Evolutionary conservation across 305 asterid genomes (phyloP).

Genomic region (Rubia tinctorum): DNA sequence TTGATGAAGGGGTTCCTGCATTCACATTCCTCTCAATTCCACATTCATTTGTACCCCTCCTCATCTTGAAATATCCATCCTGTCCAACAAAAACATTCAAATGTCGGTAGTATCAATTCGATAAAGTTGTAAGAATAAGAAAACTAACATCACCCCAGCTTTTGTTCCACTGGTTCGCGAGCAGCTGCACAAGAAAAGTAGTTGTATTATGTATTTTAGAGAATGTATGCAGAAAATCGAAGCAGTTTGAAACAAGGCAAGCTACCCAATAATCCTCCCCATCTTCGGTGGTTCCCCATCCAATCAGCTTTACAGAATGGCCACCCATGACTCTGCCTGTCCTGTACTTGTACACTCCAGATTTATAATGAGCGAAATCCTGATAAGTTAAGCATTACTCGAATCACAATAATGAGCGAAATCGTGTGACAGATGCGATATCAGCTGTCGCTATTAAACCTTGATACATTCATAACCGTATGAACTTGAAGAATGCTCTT

Average conservation of each 20-base stretch:
- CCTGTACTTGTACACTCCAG: slow-evolving; percentile 85
- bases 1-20: slow-evolving; percentile 76
- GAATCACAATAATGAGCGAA: too few relatives aligned
- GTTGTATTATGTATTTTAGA: not conserved
- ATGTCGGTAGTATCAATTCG: not conserved
- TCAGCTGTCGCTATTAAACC: not conserved
- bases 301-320: slow-evolving; percentile 90
- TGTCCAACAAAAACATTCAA: slow-evolving; percentile 25
- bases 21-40: slow-evolving; percentile 74
- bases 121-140: not conserved
- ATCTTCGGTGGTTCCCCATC: slow-evolving; percentile 78
- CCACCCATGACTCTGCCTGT: slow-evolving; percentile 78
- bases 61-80: slow-evolving; percentile 91
- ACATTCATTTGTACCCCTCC: slow-evolving; percentile 86
- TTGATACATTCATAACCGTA: not conserved
- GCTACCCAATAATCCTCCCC: slow-evolving; percentile 96
- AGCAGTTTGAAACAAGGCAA: not conserved
- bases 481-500: not conserved
- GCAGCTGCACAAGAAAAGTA: slow-evolving; percentile 51
- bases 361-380: slow-evolving; percentile 90
- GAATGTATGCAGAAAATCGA: not conserved
- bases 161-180: slow-evolving; percentile 95
- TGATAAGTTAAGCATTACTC: slow-evolving; percentile 19
- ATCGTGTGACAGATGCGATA: too few relatives aligned
- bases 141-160: slow-evolving; percentile 95